These are phyloP conservation scores for Cystobasidium sp. DNA, from an alignment of 1,284 basidiomycete genomes.

Conservation along the genomic window DNA sequence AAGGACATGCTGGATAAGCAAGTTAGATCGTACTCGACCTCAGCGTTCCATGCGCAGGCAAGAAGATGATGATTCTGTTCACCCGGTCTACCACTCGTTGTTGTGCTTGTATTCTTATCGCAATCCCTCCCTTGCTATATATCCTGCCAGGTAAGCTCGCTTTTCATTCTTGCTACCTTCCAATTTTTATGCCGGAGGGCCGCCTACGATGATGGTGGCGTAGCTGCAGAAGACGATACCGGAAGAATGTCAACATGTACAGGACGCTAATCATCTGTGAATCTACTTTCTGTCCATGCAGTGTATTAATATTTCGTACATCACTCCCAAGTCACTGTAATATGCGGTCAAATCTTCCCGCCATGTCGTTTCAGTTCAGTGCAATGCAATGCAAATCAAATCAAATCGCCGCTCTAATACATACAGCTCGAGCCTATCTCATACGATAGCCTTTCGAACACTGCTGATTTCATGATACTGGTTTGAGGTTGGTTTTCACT, in stretches of 20 bases:
- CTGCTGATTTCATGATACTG: neutral
- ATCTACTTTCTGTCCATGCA: no score
- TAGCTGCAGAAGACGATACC: no score
- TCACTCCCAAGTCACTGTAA: neutral
- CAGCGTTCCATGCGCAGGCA: neutral
- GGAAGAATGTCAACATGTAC: no score
- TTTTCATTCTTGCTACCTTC: no score
- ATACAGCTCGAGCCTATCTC: neutral
- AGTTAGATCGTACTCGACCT: constrained; percentile 10
- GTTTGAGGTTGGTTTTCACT: neutral
- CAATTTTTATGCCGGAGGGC: no score
- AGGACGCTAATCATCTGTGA: no score
- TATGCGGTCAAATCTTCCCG: neutral
- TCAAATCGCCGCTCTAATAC: neutral
- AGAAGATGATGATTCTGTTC: neutral
- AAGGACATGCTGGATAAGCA: constrained; percentile 43
- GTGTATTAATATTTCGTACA: neutral
- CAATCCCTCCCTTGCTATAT: no score
- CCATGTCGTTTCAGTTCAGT: neutral
- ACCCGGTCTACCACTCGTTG: neutral
- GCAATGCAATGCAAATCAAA: neutral
- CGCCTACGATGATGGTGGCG: no score
- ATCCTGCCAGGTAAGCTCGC: no score
- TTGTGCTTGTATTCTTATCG: neutral
- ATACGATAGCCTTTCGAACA: neutral